These are phyloP conservation scores for Phytophthora pisi DNA, from an alignment of 352 stramenopile genomes.

Conservation along the genomic window DNA sequence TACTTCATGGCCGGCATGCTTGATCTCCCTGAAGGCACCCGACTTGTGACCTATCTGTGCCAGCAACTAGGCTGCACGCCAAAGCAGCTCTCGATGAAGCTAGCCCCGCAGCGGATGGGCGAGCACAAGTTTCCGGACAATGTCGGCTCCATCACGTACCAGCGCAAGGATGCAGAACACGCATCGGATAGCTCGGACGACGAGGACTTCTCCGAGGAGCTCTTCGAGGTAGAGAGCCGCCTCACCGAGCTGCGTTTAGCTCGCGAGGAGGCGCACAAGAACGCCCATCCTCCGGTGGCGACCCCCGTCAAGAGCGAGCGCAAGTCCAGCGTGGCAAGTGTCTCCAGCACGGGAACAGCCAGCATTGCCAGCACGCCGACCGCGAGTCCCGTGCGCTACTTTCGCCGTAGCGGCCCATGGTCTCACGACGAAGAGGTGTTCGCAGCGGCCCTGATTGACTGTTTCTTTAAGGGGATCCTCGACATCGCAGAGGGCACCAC, in stretches of 20 bases:
- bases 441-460: conserved; percentile 64
- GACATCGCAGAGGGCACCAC: conserved; percentile 69
- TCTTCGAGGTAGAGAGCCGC: conserved; percentile 58
- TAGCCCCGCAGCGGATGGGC: conserved; percentile 54
- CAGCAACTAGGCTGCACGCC: conserved; percentile 56
- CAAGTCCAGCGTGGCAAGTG: conserved; percentile 33
- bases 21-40: conserved; percentile 57
- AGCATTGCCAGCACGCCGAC: conserved; percentile 30
- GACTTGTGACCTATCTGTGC: conserved; percentile 63
- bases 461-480: conserved; percentile 70
- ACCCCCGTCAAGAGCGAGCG: conserved; percentile 35
- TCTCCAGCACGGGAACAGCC: conserved; percentile 30
- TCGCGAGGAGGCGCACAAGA: conserved; percentile 48
- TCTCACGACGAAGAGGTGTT: conserved; percentile 75
- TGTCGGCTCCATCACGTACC: conserved; percentile 60
- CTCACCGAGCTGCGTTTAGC: conserved; percentile 55
- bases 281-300: conserved; percentile 1
- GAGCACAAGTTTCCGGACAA: conserved; percentile 67
- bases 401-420: conserved; percentile 68
- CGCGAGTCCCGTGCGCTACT: conserved; percentile 33
- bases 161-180: conserved; percentile 34
- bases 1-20: conserved; percentile 68
- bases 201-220: conserved; percentile 47
- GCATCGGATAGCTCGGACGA: conserved; percentile 22
- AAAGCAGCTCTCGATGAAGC: conserved; percentile 75